phyloP scores from a whole-genome alignment of 306 rosid species.

The apple (Malus domestica) region ASM211411v1 NC_041792.1:28818407-28818906 shows the following conservation, averaged over 20 bases:
- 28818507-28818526: no score
- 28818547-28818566: no score
- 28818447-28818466: no score
- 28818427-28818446: no score
- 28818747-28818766: no score
- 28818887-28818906: background rate
- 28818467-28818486: no score
- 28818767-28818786: background rate
- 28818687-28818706: conserved; percentile 94
- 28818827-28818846: conserved; percentile 62
- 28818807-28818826: conserved; percentile 34
- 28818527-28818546: no score
- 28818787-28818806: background rate
- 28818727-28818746: background rate
- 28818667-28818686: conserved; percentile 74
- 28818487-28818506: no score
- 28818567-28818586: no score
- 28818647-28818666: conserved; percentile 73
- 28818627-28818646: conserved; percentile 82
- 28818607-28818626: conserved; percentile 26
- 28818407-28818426: no score
- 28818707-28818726: conserved; percentile 56
- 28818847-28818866: conserved; percentile 91
- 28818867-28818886: conserved; percentile 37
- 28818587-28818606: no score